Percentiles rank a stretch among this genome's conserved stretches.
These are phyloP conservation scores for Candida boleticola DNA, from an alignment of 805 yeast species.

Conservation along the genomic window DNA sequence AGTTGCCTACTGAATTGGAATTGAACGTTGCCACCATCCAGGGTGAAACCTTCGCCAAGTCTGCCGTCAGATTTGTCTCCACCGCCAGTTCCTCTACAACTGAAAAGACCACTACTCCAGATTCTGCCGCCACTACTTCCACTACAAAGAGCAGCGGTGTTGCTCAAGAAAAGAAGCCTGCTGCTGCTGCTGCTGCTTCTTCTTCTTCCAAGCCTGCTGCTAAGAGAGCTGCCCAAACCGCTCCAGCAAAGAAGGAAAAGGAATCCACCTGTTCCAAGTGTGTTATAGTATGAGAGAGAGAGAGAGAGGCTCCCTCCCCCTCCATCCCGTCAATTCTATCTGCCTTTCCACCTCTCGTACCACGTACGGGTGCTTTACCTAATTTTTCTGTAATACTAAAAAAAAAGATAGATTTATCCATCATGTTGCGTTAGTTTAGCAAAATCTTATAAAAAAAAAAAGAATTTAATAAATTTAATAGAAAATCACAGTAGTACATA, in stretches of 20 bases:
- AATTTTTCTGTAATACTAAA: too few species aligned
- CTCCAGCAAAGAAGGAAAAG: conserved; percentile 4
- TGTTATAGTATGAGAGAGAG: conserved; percentile 5
- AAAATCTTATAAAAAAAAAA: too few species aligned
- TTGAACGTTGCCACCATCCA: conserved; percentile 20
- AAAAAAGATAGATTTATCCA: too few species aligned
- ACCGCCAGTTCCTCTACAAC: not conserved
- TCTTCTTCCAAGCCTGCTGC: conserved; percentile 2
- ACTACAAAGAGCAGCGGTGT: not conserved
- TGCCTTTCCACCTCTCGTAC: too few species aligned
- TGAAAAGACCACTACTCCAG: conserved; percentile 3
- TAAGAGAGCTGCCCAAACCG: conserved; percentile 4
- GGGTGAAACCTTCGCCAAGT: conserved; percentile 16
- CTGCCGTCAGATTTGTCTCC: conserved; percentile 17
- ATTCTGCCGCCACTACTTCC: conserved; percentile 6
- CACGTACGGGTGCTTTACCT: too few species aligned
- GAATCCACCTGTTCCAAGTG: conserved; percentile 4
- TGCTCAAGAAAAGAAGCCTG: conserved; percentile 5
- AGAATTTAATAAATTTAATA: too few species aligned
- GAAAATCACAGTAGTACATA: too few species aligned
- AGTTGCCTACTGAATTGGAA: conserved; percentile 17
- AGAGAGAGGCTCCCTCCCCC: too few species aligned
- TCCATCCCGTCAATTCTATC: too few species aligned
- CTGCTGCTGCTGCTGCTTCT: not conserved
- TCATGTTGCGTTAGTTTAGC: too few species aligned